phyloP scores from a whole-genome alignment of 2,329 filamentous ascomycete genomes.

The Cordyceps cateniannulata region DNA sequence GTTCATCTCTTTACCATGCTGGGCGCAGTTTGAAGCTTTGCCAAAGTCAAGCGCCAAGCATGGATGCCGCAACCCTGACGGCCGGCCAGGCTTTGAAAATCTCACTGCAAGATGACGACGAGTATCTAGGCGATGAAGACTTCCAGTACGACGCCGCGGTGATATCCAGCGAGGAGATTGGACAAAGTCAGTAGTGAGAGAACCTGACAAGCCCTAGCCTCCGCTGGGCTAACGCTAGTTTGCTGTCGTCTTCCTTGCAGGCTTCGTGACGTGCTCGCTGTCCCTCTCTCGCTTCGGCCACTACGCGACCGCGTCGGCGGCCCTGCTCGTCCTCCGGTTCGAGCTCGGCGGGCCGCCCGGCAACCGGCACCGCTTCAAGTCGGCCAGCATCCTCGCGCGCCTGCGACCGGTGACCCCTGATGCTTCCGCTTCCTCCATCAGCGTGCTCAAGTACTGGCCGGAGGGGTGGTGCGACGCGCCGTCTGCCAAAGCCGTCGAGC shows the following conservation, averaged over 20 bases:
- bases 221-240: not conserved
- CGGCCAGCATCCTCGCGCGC: conserved; percentile 3
- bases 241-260: not conserved
- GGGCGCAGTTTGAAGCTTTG: too few species aligned
- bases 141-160: conserved; percentile 5
- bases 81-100: not conserved
- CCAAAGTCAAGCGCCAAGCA: not conserved
- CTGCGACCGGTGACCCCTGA: not conserved
- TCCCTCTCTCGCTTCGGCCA: not conserved
- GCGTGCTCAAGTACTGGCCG: conserved; percentile 4
- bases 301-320: conserved; percentile 2
- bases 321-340: not conserved
- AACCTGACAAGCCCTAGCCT: not conserved
- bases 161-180: conserved; percentile 8
- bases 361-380: conserved; percentile 5
- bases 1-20: too few species aligned
- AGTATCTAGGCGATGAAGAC: not conserved
- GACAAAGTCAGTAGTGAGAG: not conserved
- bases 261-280: not conserved
- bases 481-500: not conserved
- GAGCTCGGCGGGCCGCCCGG: conserved; percentile 4
- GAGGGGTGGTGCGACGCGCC: not conserved
- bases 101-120: not conserved
- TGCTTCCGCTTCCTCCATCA: not conserved
- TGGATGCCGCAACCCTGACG: not conserved